Base-by-base conservation (phyloP, 148 eudicot species). In the Tetragonia tetragonoides region DNA sequence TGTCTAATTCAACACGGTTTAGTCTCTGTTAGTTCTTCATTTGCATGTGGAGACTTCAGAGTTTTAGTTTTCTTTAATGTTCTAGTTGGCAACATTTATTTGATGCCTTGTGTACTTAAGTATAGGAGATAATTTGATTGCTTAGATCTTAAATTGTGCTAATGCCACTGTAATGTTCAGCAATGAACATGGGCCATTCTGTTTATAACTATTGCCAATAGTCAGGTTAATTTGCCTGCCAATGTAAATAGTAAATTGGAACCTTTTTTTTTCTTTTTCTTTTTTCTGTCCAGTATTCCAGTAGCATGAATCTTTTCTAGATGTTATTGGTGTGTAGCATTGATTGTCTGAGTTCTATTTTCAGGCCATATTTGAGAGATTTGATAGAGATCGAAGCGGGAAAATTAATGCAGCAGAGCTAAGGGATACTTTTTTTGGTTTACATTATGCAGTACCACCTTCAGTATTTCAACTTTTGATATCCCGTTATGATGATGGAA, bases 351-450 rank as follows among this genome's bases (percentile, higher is more conserved):
- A 37, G 37, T 47, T 72, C n/a, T 56, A 39, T 62, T 61, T 83
- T 46, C 80, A 92, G 97, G 87, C 78, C 15, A 89, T 92, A 65
- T 92, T 87, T 79, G 91, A 87, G 83, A 86, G 91, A 80, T 92
- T 80, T 81, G 96, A 90, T 83, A 87, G 91, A 81, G 94, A 92
- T 73, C 83, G 91, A 64, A 86, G 91, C 79, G 94, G 94, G 23
- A 92, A 85, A 73, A 87, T 92, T 46, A 92, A 92, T 75, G 73
- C 85, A 6, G 71, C 62, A 9, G 97, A 92, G 67, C 83, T 92
- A 40, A 88, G 84, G 82, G 97, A 88, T 66, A 92, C 97, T 72
- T 84, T 92, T 62, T 76, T 85, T 66, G 86, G 94, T 81, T 76
- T 92, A 62, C 94, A 94, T 60, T 92, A 85, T 82, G 89, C 89